Base-by-base conservation (phyloP, 192 early-diverging fungal species). In the Mortierella hygrophila region DNA sequence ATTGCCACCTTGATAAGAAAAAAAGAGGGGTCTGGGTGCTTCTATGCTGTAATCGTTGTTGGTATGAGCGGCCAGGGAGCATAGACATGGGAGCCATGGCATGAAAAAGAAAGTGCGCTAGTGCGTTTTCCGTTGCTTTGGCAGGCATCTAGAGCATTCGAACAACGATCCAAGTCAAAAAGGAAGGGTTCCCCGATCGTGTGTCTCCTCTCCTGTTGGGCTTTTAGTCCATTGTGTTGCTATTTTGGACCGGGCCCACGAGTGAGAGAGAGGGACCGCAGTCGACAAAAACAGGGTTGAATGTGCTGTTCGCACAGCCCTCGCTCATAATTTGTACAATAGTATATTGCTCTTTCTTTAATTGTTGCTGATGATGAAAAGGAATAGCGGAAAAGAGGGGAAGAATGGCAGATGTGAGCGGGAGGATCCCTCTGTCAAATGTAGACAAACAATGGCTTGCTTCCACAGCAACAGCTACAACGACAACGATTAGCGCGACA, bases 281-380 rank as follows among this genome's bases (percentile, higher is more conserved):
- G 23, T 57, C 23, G 23, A 57, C 54, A 57, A 23, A 60, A 65
- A 65, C 26, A 65, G 60, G 60, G 60, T 65, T 65, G 60, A 60
- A 60, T 57, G n/a, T 57, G 55, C 8, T 65, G 29, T 26, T 65
- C 60, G 60, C 60, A 65, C 60, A 65, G 60, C 60, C 60, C 60
- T 26, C 60, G 60, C 29, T 65, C 60, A 65, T 65, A 29, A 29
- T 65, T 26, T 46, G 16, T 57, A n/a, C 8, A 18, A 57, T 23
- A 55, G 16, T 23, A 23, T 20, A 32, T 65, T 42, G 69, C 69
- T 70, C 40, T 46, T 46, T 70, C 40, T 15, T 46, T 46, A n/a
- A 8, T 70, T 41, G 35, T 42, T 42, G 69, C 42, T 42, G 49
- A 52, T 21, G 49, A 52, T 21, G 20, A 52, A 52, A 52, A 70